Conservation (phyloP, 805 yeast species). For the Starmerella geochares region DNA sequence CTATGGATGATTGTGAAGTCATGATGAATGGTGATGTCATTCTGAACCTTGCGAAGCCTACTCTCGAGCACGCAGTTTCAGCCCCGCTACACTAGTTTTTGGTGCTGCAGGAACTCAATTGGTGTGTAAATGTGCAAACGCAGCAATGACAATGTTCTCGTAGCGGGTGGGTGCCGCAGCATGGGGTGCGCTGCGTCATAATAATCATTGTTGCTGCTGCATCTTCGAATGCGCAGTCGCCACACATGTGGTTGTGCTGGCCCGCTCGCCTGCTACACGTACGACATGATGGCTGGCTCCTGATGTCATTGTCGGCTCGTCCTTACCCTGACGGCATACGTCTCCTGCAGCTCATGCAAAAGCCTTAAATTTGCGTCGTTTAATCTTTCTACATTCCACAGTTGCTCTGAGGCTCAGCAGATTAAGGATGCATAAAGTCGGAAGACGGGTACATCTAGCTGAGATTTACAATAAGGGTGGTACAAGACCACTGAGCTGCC, state of each 20-base stretch:
- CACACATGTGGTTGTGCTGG: background rate
- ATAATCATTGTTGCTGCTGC: no score
- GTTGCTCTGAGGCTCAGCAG: background rate
- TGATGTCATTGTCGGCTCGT: background rate
- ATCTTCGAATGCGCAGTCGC: no score
- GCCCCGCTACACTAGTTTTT: no score
- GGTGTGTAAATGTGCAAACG: no score
- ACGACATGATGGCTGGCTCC: background rate
- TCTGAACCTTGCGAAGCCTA: no score
- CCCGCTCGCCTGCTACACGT: background rate
- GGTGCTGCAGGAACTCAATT: no score
- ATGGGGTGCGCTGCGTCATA: no score
- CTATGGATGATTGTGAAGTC: no score
- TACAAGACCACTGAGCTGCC: background rate
- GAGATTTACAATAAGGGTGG: background rate
- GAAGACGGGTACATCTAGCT: background rate
- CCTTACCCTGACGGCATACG: background rate
- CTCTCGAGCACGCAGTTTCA: no score
- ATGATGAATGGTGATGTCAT: no score
- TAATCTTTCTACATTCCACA: background rate
- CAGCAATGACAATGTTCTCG: no score
- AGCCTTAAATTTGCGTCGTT: background rate
- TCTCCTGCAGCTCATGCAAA: background rate
- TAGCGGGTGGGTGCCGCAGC: no score
- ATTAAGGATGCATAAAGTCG: background rate